Conservation (phyloP, 805 yeast genomes). For the Clavispora phyllophila region DNA sequence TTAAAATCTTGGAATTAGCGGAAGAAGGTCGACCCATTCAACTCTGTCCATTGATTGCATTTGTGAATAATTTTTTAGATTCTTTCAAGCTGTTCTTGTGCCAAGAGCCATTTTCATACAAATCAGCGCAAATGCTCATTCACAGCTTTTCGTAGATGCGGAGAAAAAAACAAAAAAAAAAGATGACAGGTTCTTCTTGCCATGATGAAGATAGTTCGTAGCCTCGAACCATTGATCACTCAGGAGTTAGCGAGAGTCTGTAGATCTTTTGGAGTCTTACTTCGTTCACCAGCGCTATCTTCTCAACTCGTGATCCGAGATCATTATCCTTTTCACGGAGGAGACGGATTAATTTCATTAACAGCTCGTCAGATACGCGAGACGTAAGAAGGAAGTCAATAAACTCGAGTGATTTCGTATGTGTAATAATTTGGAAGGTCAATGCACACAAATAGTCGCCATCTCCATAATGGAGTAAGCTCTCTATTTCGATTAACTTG, state of each 20-base stretch:
- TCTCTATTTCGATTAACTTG: conserved; percentile 41
- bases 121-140: no score
- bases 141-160: no score
- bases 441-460: conserved; percentile 23
- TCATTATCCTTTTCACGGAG: background rate
- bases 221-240: background rate
- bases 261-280: background rate
- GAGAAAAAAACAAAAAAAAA: no score
- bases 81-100: no score
- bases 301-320: background rate
- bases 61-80: no score
- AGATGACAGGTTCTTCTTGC: no score
- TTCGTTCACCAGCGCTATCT: background rate
- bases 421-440: conserved; percentile 23
- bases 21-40: no score
- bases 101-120: no score
- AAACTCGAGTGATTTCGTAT: conserved; percentile 16
- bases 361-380: background rate
- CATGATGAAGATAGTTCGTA: no score
- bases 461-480: conserved; percentile 22
- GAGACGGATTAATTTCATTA: background rate
- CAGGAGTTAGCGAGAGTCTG: background rate
- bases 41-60: no score
- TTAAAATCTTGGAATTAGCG: no score
- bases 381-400: conserved; percentile 1